Base-by-base conservation (phyloP, 768 basidiomycete genomes). In the Pilatotrama ljubarskyi region DNA sequence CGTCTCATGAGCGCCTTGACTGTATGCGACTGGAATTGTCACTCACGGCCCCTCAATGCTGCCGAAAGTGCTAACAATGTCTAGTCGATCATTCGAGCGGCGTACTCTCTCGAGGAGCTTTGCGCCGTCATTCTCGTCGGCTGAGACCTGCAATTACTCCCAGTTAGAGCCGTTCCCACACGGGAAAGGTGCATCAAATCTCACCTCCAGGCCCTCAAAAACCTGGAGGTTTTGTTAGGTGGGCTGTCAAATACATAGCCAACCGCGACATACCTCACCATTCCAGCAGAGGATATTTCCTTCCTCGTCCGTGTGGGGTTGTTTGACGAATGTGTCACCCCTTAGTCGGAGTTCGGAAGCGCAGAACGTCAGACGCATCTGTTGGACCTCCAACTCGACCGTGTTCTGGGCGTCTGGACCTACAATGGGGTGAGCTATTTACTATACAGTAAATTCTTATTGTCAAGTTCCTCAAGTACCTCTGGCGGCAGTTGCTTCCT, bases 31-130 rank as follows among this genome's bases (percentile, higher is more conserved):
- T 55, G 29, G 41, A 35, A 60, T 37, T 6, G 14, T n/a, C 24
- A 77, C 91, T 77, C 74, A 95, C 85, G 93, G 93, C 54, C 93
- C 93, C 69, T 95, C 93, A 15, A 94, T 77, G 25, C 64, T 71
- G 22, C 81, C 83, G 41, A 95, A 77, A 0, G 85, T 66, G 47
- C 76, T 69, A 24, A 77, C 69, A 29, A 93, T 72, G n/a, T 79
- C 75, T 37, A 78, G 78, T 2, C 71, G 48, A 0, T 68, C 69
- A 8, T 62, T 54, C 3, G 64, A 48, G 0, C 26, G 42, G 25
- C 54, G 66, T 29, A 84, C 61, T 18, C 55, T 59, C 8, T 70
- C 65, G 49, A 83, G 79, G 0, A 85, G 73, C 62, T 80, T 83
- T 40, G 75, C 75, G 0, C 91, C 90, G 61, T 94, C 93, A 64